These are phyloP conservation scores for Eremothecium gossypii DNA, from an alignment of 1,139 yeast genomes.

Conservation along the genomic window DNA sequence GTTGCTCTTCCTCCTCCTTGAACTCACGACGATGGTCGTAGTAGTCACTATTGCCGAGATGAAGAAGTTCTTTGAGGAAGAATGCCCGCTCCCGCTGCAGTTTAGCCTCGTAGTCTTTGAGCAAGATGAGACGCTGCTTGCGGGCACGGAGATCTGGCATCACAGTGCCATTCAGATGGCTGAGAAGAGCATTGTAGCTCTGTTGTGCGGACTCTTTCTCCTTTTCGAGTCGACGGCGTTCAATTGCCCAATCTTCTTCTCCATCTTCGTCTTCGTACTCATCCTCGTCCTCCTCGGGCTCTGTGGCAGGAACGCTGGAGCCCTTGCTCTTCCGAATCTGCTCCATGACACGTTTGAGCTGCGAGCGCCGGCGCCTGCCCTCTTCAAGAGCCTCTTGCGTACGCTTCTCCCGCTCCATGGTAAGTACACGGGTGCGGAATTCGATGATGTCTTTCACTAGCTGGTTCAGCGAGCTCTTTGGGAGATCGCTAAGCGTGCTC, in stretches of 20 bases:
- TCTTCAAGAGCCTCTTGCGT: slow-evolving; percentile 45
- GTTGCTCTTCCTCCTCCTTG: slow-evolving; percentile 18
- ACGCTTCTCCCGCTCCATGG: slow-evolving; percentile 48
- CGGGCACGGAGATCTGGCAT: slow-evolving; percentile 20
- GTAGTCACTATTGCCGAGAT: slow-evolving; percentile 18
- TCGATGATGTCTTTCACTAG: slow-evolving; percentile 51
- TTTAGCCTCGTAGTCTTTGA: slow-evolving; percentile 16
- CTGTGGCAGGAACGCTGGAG: slow-evolving; percentile 15
- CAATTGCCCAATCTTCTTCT: slow-evolving; percentile 22
- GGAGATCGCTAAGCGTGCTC: slow-evolving; percentile 54
- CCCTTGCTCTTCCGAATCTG: slow-evolving; percentile 34
- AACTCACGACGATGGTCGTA: slow-evolving; percentile 23
- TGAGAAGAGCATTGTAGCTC: slow-evolving; percentile 21
- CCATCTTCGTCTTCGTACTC: slow-evolving; percentile 23
- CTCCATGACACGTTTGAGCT: slow-evolving; percentile 43
- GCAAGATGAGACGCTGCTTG: slow-evolving; percentile 16
- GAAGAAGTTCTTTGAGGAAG: slow-evolving; percentile 20
- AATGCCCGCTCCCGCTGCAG: slow-evolving; percentile 14
- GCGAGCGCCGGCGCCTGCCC: slow-evolving; percentile 38
- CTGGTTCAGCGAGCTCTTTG: slow-evolving; percentile 46
- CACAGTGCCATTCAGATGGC: slow-evolving; percentile 10
- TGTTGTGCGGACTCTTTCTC: slow-evolving; percentile 20
- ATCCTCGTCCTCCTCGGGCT: slow-evolving; percentile 13
- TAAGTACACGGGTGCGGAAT: slow-evolving; percentile 53
- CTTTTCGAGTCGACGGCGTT: slow-evolving; percentile 20